Percentiles rank a stretch among this genome's conserved stretches.
Conservation (phyloP, 441 rosid genomes). For the Melastoma candidum region DNA sequence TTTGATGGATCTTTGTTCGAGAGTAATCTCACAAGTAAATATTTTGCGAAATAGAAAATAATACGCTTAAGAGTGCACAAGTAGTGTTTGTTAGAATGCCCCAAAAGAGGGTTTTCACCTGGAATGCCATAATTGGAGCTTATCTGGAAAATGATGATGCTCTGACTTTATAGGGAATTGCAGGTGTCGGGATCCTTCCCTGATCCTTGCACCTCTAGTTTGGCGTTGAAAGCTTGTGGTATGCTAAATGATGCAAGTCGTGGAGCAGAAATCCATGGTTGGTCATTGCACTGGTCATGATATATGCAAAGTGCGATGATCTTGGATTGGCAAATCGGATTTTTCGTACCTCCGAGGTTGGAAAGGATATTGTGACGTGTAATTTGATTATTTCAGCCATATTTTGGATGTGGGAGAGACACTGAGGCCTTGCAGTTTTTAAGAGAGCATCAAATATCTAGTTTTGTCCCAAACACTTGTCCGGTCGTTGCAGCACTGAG, state of each 20-base stretch:
- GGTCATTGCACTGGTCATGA: constrained; percentile 60
- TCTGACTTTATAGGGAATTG: constrained; percentile 39
- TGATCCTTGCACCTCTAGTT: constrained; percentile 53
- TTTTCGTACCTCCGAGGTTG: constrained; percentile 37
- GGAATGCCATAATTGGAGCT: constrained; percentile 76
- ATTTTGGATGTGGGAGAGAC: constrained; percentile 34
- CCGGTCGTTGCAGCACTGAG: constrained; percentile 65
- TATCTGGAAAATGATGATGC: constrained; percentile 44
- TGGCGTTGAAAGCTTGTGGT: constrained; percentile 53
- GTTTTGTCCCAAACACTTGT: constrained; percentile 39
- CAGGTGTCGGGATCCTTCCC: constrained; percentile 34
- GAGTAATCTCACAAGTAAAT: no score
- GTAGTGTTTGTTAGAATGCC: constrained; percentile 58
- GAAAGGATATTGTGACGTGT: constrained; percentile 63
- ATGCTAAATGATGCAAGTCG: constrained; percentile 24
- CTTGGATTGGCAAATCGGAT: constrained; percentile 46
- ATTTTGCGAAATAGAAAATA: no score
- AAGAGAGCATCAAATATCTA: constrained; percentile 42
- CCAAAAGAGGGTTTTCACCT: constrained; percentile 43
- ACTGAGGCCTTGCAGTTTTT: constrained; percentile 53
- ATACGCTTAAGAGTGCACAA: constrained; percentile 28
- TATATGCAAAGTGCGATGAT: constrained; percentile 73
- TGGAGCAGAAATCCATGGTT: constrained; percentile 58
- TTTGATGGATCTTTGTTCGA: not conserved
- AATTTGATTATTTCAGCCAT: constrained; percentile 63